Base-by-base conservation (phyloP, 306 rosid genomes). In the Ormosia emarginata region DNA sequence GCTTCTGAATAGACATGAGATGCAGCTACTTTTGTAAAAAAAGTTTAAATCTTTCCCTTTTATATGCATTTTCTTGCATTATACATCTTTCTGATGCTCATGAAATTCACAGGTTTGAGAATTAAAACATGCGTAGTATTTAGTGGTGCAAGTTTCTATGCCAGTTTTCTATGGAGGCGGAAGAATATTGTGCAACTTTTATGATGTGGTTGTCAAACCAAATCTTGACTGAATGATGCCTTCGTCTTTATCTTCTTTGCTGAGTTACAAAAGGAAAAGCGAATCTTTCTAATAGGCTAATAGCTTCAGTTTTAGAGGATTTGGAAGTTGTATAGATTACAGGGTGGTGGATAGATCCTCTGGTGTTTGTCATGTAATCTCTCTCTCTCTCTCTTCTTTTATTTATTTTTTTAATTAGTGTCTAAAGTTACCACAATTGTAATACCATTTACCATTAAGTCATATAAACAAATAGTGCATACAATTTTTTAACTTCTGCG, bases 41-140 rank as follows among this genome's bases (percentile, higher is more conserved):
- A 36, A 41, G 39, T 43, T 70, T 49, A 43, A 58, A 76, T 71
- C 64, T 63, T 55, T 2, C 47, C 4, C 29, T 62, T 36, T 33
- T 43, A 32, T 46, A 39, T 18, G 50, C 61, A 37, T 46, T 43
- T 41, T 62, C 13, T 61, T 44, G 57, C 62, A 5, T n/a, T 14
- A 55, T 64, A 52, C 63, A 58, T 66, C 52, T 73, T 24, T 57
- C 73, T 76, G 58, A 75, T 61, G 9, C 50, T 67, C 4, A 6
- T 5, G 24, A 75, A 73, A 67, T 81, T 24, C 8, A 67, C 90
- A 92, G 97, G 93, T 85, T 67, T 92, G 92, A 89, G 84, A 40
- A 59, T 58, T 66, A 47, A 83, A 76, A 40, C 24, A 37, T 44
- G 82, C 67, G 53, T 67, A 69, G 77, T 58, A 52, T 56, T 79